Base-by-base conservation (phyloP, 345 rosid species). In the Gossypium stocksii region DNA sequence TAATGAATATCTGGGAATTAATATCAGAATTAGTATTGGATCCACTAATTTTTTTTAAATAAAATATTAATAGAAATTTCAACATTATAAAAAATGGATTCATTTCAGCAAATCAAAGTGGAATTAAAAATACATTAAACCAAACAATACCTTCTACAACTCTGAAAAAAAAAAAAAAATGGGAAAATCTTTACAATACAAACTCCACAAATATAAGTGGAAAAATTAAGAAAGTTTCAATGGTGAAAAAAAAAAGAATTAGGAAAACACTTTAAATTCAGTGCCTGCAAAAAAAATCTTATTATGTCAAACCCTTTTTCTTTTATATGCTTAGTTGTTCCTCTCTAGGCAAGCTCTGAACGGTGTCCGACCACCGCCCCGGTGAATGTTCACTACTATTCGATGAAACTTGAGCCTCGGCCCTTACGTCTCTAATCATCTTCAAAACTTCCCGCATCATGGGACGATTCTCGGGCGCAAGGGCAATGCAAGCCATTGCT, bases 311-410 rank as follows among this genome's bases (percentile, higher is more conserved):
- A 49, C 77, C 29, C 79, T 83, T 34, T 34, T 34, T 13, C 41
- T 86, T 2, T 57, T 57, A 86, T 65, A 89, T 91, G 85, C 93
- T 91, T 80, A 87, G 82, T 77, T 88, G 97, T 58, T 95, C 99
- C 75, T 90, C 97, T 79, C 97, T 90, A 48, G 99, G 94, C 84
- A 95, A 87, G 88, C 98, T 89, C 82, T 89, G 98, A 57, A 95
- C 88, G 0, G 99, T 95, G 73, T 93, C 99, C 0, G 99, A 95
- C 99, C 99, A 95, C 74, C 99, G 76, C 51, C 99, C 98, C 0
- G 98, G 99, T 0, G 98, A 95, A 79, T 93, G 98, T 72, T 95
- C 99, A 22, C 98, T 95, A 46, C 98, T 89, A 79, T 92, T 92
- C n/a, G 95, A 95, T 1, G 97, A 93, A 51, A 87, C 74, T 49